Base-by-base conservation (phyloP, 768 basidiomycete species). In the Hysterangium stoloniferum region DNA sequence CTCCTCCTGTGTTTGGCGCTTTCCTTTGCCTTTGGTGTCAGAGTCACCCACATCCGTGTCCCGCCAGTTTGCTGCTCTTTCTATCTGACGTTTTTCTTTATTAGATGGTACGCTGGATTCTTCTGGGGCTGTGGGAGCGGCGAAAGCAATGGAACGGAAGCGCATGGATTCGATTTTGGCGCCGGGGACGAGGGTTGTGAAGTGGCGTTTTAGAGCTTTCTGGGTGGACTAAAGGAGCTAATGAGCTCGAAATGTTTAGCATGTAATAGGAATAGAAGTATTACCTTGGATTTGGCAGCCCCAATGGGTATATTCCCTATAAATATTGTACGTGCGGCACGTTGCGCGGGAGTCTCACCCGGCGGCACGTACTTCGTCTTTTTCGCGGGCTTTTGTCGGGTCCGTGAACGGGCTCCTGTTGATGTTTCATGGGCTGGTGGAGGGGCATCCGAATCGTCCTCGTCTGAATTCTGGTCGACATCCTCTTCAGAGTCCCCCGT, bases 141-240 rank as follows among this genome's bases (percentile, higher is more conserved):
- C 81, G 71, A 97, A 97, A 1, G 93, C 84, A 44, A 96, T 77
- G 13, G 93, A 96, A 45, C 95, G 89, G 73, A 95, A 96, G 36
- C 95, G 89, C 22, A 81, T 76, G 4, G 92, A 93, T 61, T 98
- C 95, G 56, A 96, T 84, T 69, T 86, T 90, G 46, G 88, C 80
- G 0, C 73, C 66, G 3, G 87, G 82, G 12, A 88, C 73, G 54
- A 78, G 74, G 1, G 82, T 68, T 20, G 91, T 71, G 54, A 97
- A 75, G 62, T 94, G 87, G 24, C 77, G 74, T 54, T 80, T 80
- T 25, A 98, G 70, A 56, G 82, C 78, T 62, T 91, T 92, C 56
- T 80, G 77, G 17, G 80, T 60, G 8, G 84, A 73, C 92, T 96
- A 57, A 3, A 34, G 35, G 46, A 45, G 49, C 22, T n/a, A 27